Conservation (phyloP, 2,329 filamentous ascomycete species). For the Xylariaceae sp. region DNA sequence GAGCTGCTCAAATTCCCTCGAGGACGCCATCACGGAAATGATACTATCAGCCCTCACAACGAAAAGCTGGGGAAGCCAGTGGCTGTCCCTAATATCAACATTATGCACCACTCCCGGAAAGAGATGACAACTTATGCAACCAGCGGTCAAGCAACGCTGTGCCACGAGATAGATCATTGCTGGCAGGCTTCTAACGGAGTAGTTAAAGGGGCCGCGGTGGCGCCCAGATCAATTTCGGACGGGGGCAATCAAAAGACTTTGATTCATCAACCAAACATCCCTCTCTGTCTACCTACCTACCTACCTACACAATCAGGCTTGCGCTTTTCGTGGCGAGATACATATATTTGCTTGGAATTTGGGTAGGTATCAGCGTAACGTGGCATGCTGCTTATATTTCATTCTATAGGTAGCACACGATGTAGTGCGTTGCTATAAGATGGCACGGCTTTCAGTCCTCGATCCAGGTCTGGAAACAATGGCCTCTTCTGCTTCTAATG, state of each 20-base stretch:
- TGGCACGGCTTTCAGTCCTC: background rate
- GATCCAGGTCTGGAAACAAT: background rate
- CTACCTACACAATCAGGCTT: too few species aligned
- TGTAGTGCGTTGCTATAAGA: background rate
- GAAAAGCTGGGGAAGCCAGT: too few species aligned
- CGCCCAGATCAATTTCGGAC: background rate
- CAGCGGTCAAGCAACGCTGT: background rate
- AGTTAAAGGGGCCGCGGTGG: background rate
- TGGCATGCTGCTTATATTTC: background rate
- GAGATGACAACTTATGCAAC: background rate
- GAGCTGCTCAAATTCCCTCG: background rate
- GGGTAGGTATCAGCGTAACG: background rate
- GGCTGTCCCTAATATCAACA: too few species aligned
- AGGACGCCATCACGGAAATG: background rate
- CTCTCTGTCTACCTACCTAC: too few species aligned
- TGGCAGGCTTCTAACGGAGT: background rate
- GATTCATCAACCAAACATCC: too few species aligned
- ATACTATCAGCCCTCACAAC: background rate
- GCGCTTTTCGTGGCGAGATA: too few species aligned
- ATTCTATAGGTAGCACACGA: background rate
- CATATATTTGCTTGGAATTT: too few species aligned
- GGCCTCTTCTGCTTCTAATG: too few species aligned
- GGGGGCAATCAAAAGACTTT: too few species aligned
- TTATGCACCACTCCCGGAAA: background rate
- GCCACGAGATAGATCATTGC: background rate